Percentiles rank a stretch among this genome's conserved stretches.
These are phyloP conservation scores for Monosporascus sp. DNA, from an alignment of 2,329 filamentous ascomycete genomes.

Conservation along the genomic window DNA sequence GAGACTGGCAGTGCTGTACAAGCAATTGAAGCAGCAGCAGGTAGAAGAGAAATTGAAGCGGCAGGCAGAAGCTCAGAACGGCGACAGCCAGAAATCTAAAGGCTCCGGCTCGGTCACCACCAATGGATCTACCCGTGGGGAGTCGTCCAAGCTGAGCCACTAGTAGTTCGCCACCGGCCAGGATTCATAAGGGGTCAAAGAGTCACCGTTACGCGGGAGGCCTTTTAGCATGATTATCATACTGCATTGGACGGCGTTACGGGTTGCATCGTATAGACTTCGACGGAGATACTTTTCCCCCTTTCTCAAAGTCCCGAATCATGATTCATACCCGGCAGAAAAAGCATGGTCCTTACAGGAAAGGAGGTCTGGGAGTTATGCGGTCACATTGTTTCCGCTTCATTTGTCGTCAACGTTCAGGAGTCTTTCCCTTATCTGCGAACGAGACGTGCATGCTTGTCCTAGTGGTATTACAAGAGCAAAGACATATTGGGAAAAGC, in stretches of 20 bases:
- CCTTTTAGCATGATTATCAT: neutral
- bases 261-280: neutral
- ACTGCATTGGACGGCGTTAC: neutral
- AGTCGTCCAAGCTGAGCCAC: conserved; percentile 19
- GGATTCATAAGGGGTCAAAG: neutral
- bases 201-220: neutral
- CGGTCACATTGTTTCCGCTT: neutral
- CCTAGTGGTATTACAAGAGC: no score
- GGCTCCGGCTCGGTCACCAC: conserved; percentile 13
- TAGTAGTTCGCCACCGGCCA: conserved; percentile 2
- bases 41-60: conserved; percentile 2
- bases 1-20: conserved; percentile 25
- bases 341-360: neutral
- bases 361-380: neutral
- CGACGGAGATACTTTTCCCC: neutral
- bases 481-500: no score
- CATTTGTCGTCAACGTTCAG: no score
- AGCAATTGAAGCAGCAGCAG: conserved; percentile 22
- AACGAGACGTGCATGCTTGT: no score
- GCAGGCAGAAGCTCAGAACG: conserved; percentile 15
- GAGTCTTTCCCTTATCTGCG: no score
- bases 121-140: conserved; percentile 22
- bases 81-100: conserved; percentile 20
- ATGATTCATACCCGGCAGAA: neutral
- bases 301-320: neutral